These are phyloP conservation scores for Scedosporium apiospermum DNA, from an alignment of 2,329 filamentous ascomycete genomes.

Conservation along the genomic window DNA sequence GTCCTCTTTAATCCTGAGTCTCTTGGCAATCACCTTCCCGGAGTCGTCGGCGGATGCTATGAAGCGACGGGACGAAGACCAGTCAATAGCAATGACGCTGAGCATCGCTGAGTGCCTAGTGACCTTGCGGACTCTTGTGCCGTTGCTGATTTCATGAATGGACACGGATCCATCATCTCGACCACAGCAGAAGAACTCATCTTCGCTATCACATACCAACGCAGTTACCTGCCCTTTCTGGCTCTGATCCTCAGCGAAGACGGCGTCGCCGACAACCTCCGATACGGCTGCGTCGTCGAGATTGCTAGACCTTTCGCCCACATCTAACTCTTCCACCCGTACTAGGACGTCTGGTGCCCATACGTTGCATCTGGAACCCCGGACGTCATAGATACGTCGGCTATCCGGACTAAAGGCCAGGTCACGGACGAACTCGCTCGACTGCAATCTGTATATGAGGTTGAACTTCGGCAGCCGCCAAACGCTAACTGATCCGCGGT, in stretches of 20 bases:
- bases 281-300: neutral
- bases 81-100: neutral
- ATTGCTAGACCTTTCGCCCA: neutral
- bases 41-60: neutral
- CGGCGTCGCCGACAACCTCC: neutral
- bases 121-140: neutral
- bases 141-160: neutral
- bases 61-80: neutral
- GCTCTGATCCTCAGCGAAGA: neutral
- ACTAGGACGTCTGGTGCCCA: neutral
- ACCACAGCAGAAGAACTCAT: slow-evolving; percentile 1
- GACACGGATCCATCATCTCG: slow-evolving; percentile 1
- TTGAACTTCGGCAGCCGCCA: neutral
- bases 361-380: neutral
- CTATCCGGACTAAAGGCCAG: neutral
- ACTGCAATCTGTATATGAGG: slow-evolving; percentile 1
- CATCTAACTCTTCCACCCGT: neutral
- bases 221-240: neutral
- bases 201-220: slow-evolving; percentile 1
- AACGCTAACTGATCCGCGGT: neutral
- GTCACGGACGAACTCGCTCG: neutral
- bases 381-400: neutral
- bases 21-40: neutral
- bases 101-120: neutral
- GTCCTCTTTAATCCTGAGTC: neutral